phyloP scores from a whole-genome alignment of 2,329 filamentous ascomycete genomes.

The Aspergillus versicolor region DNA sequence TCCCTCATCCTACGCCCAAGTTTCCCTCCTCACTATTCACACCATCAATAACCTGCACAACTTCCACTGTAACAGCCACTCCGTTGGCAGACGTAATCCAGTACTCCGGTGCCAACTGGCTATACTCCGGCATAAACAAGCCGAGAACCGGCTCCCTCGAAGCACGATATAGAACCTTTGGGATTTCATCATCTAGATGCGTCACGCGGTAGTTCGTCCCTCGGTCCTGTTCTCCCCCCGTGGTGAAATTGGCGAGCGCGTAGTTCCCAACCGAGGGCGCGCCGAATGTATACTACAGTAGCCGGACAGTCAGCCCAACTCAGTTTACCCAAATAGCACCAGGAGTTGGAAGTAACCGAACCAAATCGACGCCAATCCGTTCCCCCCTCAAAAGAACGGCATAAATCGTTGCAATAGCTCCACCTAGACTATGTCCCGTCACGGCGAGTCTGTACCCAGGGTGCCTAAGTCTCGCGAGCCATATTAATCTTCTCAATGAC shows the following conservation, averaged over 20 bases:
- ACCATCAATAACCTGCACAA: conserved; percentile 27
- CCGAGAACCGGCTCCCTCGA: not conserved
- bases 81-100: conserved; percentile 9
- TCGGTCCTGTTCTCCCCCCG: conserved; percentile 16
- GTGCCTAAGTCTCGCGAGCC: conserved; percentile 36
- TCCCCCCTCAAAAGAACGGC: conserved; percentile 42
- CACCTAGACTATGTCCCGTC: conserved; percentile 51
- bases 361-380: conserved; percentile 41
- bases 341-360: conserved; percentile 20
- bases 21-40: conserved; percentile 15
- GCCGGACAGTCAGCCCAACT: not conserved
- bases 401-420: conserved; percentile 47
- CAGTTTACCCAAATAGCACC: not conserved
- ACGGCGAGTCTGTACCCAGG: conserved; percentile 43
- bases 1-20: not conserved
- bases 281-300: conserved; percentile 37
- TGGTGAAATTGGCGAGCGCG: conserved; percentile 31
- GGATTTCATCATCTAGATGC: conserved; percentile 26
- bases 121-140: conserved; percentile 7
- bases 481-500: conserved; percentile 36
- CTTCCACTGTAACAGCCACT: conserved; percentile 19
- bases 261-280: conserved; percentile 37
- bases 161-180: conserved; percentile 2
- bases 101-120: conserved; percentile 14
- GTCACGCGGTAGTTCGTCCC: conserved; percentile 34